phyloP scores from a whole-genome alignment of 768 basidiomycete genomes.

The Crucibulum laeve region DNA sequence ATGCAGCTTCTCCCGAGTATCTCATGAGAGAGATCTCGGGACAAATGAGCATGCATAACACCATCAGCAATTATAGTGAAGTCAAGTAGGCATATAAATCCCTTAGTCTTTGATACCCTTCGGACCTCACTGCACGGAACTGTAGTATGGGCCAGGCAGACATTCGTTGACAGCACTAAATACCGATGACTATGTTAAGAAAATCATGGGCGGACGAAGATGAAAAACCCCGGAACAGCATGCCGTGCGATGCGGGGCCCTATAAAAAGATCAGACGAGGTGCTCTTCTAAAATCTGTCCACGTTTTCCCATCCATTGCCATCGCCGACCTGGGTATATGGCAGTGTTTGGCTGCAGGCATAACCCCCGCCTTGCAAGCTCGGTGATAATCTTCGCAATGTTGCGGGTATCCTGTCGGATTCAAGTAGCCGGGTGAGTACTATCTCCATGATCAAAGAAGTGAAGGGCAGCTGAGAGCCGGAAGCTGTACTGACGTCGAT shows the following conservation, averaged over 20 bases:
- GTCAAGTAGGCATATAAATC: too few relatives aligned
- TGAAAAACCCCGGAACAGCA: too few relatives aligned
- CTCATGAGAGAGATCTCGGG: conserved; percentile 3
- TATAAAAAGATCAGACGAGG: conserved; percentile 13
- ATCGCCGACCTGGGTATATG: conserved; percentile 63
- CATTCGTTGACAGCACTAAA: too few relatives aligned
- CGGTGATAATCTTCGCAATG: conserved; percentile 73
- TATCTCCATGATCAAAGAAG: conserved; percentile 10
- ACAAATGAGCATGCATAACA: too few relatives aligned
- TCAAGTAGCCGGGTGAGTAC: conserved; percentile 12
- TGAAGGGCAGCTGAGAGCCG: conserved; percentile 8
- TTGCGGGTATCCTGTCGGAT: conserved; percentile 84
- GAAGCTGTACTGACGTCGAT: conserved; percentile 67
- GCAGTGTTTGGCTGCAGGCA: conserved; percentile 68
- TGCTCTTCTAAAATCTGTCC: conserved; percentile 60
- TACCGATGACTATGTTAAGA: too few relatives aligned
- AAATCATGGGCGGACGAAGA: too few relatives aligned
- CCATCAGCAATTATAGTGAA: too few relatives aligned
- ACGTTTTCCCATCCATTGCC: conserved; percentile 83
- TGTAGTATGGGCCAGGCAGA: too few relatives aligned
- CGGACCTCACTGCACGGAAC: too few relatives aligned
- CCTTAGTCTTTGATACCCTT: too few relatives aligned
- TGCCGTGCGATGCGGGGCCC: conserved; percentile 8
- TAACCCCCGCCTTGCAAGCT: conserved; percentile 69
- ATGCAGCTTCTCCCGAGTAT: not conserved